These are phyloP conservation scores for Aspergillaceae sp. DNA, from an alignment of 2,329 filamentous ascomycete genomes.

Conservation along the genomic window DNA sequence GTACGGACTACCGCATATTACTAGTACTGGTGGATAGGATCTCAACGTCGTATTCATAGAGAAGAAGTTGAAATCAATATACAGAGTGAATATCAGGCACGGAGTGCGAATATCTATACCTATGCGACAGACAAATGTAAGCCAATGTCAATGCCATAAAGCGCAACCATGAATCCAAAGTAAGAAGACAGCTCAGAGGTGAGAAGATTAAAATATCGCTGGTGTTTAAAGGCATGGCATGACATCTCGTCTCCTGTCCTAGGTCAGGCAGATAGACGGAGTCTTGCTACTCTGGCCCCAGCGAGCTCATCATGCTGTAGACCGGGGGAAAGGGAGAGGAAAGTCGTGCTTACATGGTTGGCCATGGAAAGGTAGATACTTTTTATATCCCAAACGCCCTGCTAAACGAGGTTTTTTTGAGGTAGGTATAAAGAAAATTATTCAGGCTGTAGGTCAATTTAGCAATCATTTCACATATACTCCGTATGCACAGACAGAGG, in stretches of 20 bases:
- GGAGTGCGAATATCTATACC: too few relatives aligned
- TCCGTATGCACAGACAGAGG: background rate
- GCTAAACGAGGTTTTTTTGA: slow-evolving; percentile 14
- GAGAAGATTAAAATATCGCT: slow-evolving; percentile 58
- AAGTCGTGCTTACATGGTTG: too few relatives aligned
- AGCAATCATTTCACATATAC: slow-evolving; percentile 1
- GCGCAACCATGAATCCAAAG: background rate
- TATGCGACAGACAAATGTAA: background rate
- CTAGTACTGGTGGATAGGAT: too few relatives aligned
- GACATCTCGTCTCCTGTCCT: slow-evolving; percentile 13
- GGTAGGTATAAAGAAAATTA: slow-evolving; percentile 13
- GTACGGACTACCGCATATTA: too few relatives aligned
- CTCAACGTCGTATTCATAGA: too few relatives aligned
- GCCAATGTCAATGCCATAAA: background rate
- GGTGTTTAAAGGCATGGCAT: slow-evolving; percentile 52
- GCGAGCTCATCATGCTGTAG: slow-evolving; percentile 40
- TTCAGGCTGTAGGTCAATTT: slow-evolving; percentile 22
- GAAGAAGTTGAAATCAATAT: too few relatives aligned
- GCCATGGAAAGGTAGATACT: background rate
- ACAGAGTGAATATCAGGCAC: too few relatives aligned
- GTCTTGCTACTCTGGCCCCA: slow-evolving; percentile 45
- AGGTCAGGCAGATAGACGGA: slow-evolving; percentile 6
- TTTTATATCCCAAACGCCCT: slow-evolving; percentile 21
- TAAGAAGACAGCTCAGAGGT: slow-evolving; percentile 38
- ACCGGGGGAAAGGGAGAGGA: too few relatives aligned